Base-by-base conservation (phyloP, 331 rosid species). In the Acacia concinna region DNA sequence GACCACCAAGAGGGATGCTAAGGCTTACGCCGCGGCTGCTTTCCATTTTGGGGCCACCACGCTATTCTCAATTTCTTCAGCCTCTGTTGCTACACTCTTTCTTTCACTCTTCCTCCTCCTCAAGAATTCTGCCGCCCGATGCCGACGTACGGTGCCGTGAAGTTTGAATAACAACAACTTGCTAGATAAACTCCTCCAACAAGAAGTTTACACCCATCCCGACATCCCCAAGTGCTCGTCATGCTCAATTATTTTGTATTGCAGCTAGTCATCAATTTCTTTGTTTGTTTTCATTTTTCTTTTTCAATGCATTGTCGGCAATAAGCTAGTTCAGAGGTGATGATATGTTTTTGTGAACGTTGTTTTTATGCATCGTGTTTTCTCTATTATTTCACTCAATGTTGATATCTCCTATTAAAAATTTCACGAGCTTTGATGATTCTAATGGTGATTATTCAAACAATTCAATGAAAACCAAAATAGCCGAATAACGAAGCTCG, bases 21-120 rank as follows among this genome's bases (percentile, higher is more conserved):
- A 94, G 34, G 98, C 98, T 34, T 94, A 94, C 68, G 98, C 92
- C 70, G 87, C 90, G 70, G 98, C 98, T 43, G 98, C 98, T 30
- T 94, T 86, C 35, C 84, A 88, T 35, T 90, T 88, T 59, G 98
- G 32, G 98, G 98, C 6, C 97, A 87, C 64, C 86, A 81, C 73
- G 98, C 98, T 2, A 89, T 94, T 70, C 91, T 94, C 52, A 94
- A 94, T 46, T 94, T 94, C 83, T 94, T 97, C 3, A 90, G 12
- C 56, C 56, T 1, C n/a, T 38, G n/a, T n/a, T n/a, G n/a, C n/a
- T n/a, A n/a, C 18, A 17, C 46, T 2, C 23, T 34, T 1, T 73
- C 80, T 17, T 49, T 23, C n/a, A n/a, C 2, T 69, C 78, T 40
- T 32, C 79, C 20, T 63, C 83, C 5, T 23, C 84, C 81, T 34